A percentile compares a stretch with the other conserved stretches of the same genome.
Evolutionary conservation across 768 basidiomycete genomes (phyloP).

Genomic region (Clathrus columnatus): DNA sequence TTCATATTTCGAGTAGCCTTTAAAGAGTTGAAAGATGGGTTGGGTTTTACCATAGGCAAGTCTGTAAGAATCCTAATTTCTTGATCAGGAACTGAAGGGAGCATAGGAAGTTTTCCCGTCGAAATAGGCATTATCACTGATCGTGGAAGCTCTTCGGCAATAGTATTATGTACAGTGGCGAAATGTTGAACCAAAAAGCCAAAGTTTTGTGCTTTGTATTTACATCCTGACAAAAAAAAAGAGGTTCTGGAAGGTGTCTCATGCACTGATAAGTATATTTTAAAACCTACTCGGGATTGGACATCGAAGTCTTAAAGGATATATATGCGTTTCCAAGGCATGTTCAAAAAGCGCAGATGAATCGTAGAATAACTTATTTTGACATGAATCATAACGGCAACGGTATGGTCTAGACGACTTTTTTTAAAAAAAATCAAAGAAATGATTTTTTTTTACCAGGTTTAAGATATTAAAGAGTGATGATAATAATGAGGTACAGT

Average conservation of each 20-base stretch:
- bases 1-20: neutral
- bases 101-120: neutral
- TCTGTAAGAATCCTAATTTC: neutral
- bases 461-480: neutral
- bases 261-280: too few species aligned
- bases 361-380: neutral
- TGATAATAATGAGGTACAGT: neutral
- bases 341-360: neutral
- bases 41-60: neutral
- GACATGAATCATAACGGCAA: conserved; percentile 1
- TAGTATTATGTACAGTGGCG: neutral
- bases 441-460: too few species aligned
- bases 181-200: neutral
- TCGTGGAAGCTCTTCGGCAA: neutral
- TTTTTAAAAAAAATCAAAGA: neutral
- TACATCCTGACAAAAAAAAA: neutral
- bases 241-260: neutral
- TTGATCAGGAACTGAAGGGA: neutral
- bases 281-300: neutral
- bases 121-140: neutral
- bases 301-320: conserved; percentile 3
- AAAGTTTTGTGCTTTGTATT: neutral
- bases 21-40: neutral
- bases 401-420: conserved; percentile 5
- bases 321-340: neutral